Evolutionary conservation across 1,139 yeast species (phyloP).

Genomic region (Blastobotrys persicus): DNA sequence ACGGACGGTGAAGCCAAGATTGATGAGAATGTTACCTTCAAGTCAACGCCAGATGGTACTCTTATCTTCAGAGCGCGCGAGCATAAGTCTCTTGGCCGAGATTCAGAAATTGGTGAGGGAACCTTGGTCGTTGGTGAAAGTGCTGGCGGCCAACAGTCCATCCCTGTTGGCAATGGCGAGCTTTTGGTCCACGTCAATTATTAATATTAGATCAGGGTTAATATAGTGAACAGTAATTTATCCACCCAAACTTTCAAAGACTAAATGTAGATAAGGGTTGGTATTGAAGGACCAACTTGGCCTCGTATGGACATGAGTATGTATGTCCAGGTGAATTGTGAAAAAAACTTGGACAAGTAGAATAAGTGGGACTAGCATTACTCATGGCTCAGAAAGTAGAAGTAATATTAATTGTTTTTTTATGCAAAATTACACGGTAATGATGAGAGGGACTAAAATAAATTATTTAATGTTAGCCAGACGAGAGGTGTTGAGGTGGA

Average conservation of each 20-base stretch:
- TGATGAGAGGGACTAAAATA: constrained; percentile 2
- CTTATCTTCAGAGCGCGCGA: constrained; percentile 60
- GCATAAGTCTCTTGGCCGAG: constrained; percentile 74
- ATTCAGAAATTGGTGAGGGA: constrained; percentile 60
- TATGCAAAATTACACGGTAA: too few species aligned
- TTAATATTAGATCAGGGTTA: constrained; percentile 1
- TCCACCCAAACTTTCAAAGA: neutral
- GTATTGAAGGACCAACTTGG: neutral
- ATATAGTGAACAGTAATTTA: constrained; percentile 1
- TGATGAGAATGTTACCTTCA: constrained; percentile 68
- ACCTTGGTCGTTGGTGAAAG: constrained; percentile 30
- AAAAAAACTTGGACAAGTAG: too few species aligned
- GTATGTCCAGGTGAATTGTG: too few species aligned
- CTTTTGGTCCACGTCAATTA: constrained; percentile 19
- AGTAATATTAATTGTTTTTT: neutral
- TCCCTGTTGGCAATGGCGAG: constrained; percentile 30
- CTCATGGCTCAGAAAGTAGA: too few species aligned
- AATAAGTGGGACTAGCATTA: too few species aligned
- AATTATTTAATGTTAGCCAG: constrained; percentile 40
- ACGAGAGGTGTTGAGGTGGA: constrained; percentile 49
- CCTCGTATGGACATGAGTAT: neutral
- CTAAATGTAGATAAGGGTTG: neutral
- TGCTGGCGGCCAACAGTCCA: constrained; percentile 29
- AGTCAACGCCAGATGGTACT: constrained; percentile 58
- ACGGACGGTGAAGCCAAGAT: constrained; percentile 51